These are phyloP conservation scores for Trichoderma simmonsii DNA, from an alignment of 2,329 filamentous ascomycete species.

Conservation along the genomic window DNA sequence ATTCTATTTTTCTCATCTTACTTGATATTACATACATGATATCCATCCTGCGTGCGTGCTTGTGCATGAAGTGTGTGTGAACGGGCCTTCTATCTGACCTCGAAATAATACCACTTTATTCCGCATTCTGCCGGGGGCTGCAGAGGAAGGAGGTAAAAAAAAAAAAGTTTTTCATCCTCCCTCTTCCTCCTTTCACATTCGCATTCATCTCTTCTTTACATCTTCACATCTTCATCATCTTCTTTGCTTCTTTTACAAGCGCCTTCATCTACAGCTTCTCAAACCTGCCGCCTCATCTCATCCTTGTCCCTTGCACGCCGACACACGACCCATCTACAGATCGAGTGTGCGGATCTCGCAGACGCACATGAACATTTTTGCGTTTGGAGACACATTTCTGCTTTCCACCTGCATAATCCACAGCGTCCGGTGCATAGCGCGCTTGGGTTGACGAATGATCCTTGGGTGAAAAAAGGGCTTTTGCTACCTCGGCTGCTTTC, in stretches of 20 bases:
- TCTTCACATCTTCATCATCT: neutral
- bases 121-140: constrained; percentile 20
- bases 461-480: constrained; percentile 14
- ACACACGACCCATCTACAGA: neutral
- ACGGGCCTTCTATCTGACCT: constrained; percentile 21
- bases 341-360: constrained; percentile 10
- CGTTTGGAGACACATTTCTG: constrained; percentile 6
- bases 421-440: constrained; percentile 13
- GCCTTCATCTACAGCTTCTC: neutral
- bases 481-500: constrained; percentile 1
- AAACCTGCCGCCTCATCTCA: neutral
- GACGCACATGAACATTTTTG: constrained; percentile 1
- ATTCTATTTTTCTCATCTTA: neutral
- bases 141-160: neutral
- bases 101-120: constrained; percentile 20
- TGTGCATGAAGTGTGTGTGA: constrained; percentile 12
- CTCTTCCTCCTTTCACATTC: neutral
- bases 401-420: neutral
- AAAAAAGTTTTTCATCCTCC: neutral
- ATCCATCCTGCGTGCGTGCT: neutral
- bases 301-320: neutral
- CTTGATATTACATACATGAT: neutral
- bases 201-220: neutral
- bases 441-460: constrained; percentile 18
- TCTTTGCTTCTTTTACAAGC: neutral